phyloP scores from a whole-genome alignment of 1,139 yeast species.

The Eremothecium gossypii region DNA sequence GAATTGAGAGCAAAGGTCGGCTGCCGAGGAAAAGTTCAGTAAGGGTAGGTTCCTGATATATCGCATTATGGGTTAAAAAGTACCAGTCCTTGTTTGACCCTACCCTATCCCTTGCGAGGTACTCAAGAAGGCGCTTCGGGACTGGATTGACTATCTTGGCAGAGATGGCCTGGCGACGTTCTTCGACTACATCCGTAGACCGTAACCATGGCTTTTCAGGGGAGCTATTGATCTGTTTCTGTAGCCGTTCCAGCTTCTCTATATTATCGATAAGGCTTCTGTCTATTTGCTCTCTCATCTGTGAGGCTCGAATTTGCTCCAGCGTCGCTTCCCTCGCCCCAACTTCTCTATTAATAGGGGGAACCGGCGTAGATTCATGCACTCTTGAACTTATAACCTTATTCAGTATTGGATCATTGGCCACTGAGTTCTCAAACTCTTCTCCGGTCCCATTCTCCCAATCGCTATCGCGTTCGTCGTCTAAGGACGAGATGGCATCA shows the following conservation, averaged over 20 bases:
- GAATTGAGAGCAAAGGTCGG: constrained; percentile 4
- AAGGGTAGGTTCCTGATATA: constrained; percentile 7
- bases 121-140: neutral
- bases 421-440: neutral
- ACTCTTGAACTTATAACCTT: neutral
- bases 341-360: neutral
- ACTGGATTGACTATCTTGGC: neutral
- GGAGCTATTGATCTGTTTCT: neutral
- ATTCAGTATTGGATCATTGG: neutral
- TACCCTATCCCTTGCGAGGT: constrained; percentile 1
- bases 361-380: neutral
- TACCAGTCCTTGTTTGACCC: constrained; percentile 21
- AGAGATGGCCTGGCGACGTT: neutral
- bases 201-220: neutral
- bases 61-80: constrained; percentile 15
- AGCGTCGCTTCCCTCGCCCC: neutral
- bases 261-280: neutral
- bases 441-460: too few species aligned
- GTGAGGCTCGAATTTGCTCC: too few species aligned
- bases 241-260: neutral
- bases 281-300: too few species aligned
- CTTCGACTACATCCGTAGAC: neutral
- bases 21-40: constrained; percentile 5
- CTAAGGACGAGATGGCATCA: neutral
- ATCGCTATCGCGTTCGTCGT: neutral